Percentiles rank a stretch among this genome's conserved stretches.
These are phyloP conservation scores for Penicillium sp. DNA, from an alignment of 2,329 filamentous ascomycete genomes.

Conservation along the genomic window DNA sequence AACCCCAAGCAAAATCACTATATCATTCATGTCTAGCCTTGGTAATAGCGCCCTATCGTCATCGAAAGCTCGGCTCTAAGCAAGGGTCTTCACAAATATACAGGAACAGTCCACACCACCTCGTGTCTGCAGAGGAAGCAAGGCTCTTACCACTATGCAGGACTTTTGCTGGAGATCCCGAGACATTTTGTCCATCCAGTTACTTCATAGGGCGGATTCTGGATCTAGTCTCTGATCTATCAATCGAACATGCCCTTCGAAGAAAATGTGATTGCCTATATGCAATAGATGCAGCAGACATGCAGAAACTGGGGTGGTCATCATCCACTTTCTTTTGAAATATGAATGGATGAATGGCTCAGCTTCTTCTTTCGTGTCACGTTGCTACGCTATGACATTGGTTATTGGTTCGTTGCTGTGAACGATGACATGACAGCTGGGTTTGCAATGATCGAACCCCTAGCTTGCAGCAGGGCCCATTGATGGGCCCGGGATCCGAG, in stretches of 20 bases:
- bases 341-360: conserved; percentile 8
- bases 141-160: conserved; percentile 12
- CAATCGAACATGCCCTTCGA: background rate
- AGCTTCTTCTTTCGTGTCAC: background rate
- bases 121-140: conserved; percentile 17
- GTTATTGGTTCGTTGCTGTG: background rate
- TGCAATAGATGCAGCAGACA: conserved; percentile 16
- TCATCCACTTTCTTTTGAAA: background rate
- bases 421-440: conserved; percentile 21
- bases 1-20: background rate
- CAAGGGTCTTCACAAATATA: conserved; percentile 14
- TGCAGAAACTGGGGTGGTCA: conserved; percentile 7
- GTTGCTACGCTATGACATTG: background rate
- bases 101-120: background rate
- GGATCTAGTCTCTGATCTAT: background rate
- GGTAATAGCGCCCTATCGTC: background rate
- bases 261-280: conserved; percentile 14
- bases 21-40: background rate
- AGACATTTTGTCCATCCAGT: background rate
- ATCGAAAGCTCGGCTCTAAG: conserved; percentile 7
- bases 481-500: conserved; percentile 6
- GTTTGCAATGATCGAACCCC: conserved; percentile 18
- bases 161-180: background rate
- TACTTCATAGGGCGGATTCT: background rate
- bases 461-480: conserved; percentile 1